Percentiles rank a stretch among this genome's conserved stretches.
phyloP scores from a whole-genome alignment of 1,139 yeast genomes.

The Protomyces pachydermus region DNA sequence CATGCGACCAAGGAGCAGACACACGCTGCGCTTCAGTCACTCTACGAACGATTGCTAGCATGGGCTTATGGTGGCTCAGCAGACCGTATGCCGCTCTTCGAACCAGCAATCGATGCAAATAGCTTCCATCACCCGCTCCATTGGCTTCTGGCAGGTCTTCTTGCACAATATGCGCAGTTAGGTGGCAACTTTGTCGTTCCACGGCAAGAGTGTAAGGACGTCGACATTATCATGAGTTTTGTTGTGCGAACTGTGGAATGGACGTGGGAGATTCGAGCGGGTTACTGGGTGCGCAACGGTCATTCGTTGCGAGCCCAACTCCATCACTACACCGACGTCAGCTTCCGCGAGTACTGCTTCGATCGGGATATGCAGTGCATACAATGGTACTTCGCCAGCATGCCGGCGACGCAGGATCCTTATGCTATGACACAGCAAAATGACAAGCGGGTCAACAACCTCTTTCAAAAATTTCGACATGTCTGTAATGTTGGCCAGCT shows the following conservation, averaged over 20 bases:
- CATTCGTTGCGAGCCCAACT: constrained; percentile 72
- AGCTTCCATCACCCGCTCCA: constrained; percentile 80
- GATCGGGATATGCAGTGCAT: constrained; percentile 49
- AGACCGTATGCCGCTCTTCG: constrained; percentile 33
- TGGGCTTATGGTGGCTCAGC: constrained; percentile 32
- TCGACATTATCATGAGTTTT: constrained; percentile 38
- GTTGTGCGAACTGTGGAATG: constrained; percentile 72
- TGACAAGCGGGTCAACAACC: background rate
- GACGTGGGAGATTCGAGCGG: constrained; percentile 67
- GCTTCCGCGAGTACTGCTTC: constrained; percentile 60
- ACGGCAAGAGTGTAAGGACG: background rate
- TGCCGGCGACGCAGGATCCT: background rate
- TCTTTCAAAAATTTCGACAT: background rate
- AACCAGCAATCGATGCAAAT: constrained; percentile 44
- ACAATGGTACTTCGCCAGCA: constrained; percentile 46
- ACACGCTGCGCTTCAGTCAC: background rate
- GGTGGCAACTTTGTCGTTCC: background rate
- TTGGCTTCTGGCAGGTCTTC: constrained; percentile 46
- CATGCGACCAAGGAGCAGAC: constrained; percentile 13
- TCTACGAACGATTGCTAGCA: constrained; percentile 1
- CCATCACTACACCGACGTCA: constrained; percentile 73
- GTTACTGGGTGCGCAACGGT: constrained; percentile 89
- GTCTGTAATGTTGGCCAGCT: constrained; percentile 8
- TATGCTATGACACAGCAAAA: background rate
- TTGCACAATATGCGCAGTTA: background rate